Percentiles rank a stretch among this genome's conserved stretches.
Evolutionary conservation across 2,329 filamentous ascomycete genomes (phyloP).

Genomic region (Xylariaceae sp.): DNA sequence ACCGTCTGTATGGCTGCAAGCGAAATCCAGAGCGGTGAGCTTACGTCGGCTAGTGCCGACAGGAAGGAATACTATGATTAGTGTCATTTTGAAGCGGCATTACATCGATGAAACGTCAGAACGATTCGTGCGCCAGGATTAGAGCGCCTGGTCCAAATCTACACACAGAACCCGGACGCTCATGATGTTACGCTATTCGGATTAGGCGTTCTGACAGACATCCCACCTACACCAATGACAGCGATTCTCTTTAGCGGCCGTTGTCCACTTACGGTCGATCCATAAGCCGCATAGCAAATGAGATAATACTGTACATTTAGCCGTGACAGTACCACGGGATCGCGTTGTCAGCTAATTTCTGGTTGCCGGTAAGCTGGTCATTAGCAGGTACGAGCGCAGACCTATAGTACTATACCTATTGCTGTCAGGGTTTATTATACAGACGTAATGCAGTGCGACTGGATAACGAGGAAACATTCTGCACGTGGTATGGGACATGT

Average conservation of each 20-base stretch:
- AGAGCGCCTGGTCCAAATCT: slow-evolving; percentile 10
- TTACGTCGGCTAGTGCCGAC: neutral
- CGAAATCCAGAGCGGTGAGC: slow-evolving; percentile 6
- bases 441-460: no score
- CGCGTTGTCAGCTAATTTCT: neutral
- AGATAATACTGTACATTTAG: neutral
- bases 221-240: slow-evolving; percentile 15
- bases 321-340: no score
- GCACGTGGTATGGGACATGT: no score
- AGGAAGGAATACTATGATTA: no score
- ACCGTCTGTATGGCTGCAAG: slow-evolving; percentile 8
- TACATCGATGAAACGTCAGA: slow-evolving; percentile 10
- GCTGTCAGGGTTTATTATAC: no score
- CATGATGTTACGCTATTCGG: slow-evolving; percentile 8
- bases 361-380: no score
- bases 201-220: neutral
- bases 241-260: neutral
- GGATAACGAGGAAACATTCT: no score
- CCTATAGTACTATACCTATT: no score
- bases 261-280: slow-evolving; percentile 23
- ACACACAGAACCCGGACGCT: slow-evolving; percentile 17
- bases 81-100: no score
- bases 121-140: slow-evolving; percentile 14
- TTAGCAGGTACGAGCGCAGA: no score
- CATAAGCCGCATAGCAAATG: slow-evolving; percentile 6